phyloP scores from a whole-genome alignment of 139 green algal genomes.

The Spirogloea muscicola region DNA sequence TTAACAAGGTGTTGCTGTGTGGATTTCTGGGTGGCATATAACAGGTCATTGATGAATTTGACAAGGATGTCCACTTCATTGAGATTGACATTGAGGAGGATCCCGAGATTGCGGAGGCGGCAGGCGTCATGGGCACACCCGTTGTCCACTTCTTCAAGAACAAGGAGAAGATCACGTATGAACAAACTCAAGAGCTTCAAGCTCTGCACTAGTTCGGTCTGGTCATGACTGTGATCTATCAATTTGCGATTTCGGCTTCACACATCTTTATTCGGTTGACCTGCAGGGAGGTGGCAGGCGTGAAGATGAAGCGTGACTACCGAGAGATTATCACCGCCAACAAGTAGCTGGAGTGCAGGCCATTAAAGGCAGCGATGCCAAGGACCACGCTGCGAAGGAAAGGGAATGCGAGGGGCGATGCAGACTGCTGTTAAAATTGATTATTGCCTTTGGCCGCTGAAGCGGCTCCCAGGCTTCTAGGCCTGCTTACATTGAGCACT shows the following conservation, averaged over 20 bases:
- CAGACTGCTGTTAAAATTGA: too few relatives aligned
- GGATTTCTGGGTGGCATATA: too few relatives aligned
- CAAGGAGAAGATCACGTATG: conserved; percentile 70
- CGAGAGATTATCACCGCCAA: conserved; percentile 18
- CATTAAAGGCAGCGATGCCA: too few relatives aligned
- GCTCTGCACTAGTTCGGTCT: background rate
- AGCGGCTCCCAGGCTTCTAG: too few relatives aligned
- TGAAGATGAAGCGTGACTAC: conserved; percentile 41
- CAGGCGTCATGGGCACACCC: conserved; percentile 84
- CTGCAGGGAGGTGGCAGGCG: conserved; percentile 23
- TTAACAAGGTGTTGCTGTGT: too few relatives aligned
- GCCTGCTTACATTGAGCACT: too few relatives aligned
- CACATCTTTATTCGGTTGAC: background rate
- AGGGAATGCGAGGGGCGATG: too few relatives aligned
- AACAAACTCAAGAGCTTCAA: background rate
- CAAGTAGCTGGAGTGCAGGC: too few relatives aligned
- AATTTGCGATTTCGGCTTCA: too few relatives aligned
- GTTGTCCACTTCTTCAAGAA: conserved; percentile 91
- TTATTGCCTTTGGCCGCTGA: too few relatives aligned
- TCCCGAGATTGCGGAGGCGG: conserved; percentile 81
- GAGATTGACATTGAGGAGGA: conserved; percentile 93
- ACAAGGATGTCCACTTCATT: conserved; percentile 69
- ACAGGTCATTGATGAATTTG: conserved; percentile 51
- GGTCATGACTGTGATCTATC: too few relatives aligned
- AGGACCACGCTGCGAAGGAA: too few relatives aligned